These are phyloP conservation scores for Talaromyces sp. DNA, from an alignment of 2,329 filamentous ascomycete species.

Conservation along the genomic window DNA sequence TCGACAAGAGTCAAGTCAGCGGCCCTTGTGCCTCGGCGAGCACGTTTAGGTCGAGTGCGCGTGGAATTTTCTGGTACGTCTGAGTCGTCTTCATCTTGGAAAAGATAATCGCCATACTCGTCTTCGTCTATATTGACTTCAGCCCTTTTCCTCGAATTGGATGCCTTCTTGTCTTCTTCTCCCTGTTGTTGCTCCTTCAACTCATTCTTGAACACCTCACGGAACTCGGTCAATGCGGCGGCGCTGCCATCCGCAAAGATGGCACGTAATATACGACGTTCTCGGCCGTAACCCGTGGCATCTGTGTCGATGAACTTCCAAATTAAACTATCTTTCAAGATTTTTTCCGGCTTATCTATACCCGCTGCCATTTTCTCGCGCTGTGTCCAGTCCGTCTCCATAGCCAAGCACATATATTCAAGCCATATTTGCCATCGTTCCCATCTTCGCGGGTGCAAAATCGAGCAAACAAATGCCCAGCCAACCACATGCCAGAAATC, in stretches of 20 bases:
- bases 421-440: conserved; percentile 77
- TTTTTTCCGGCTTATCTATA: conserved; percentile 9
- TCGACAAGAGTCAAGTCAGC: neutral
- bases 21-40: conserved; percentile 28
- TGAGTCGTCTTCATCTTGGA: conserved; percentile 35
- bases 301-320: conserved; percentile 40
- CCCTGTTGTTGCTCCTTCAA: conserved; percentile 32
- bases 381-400: conserved; percentile 45
- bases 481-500: conserved; percentile 88
- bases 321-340: conserved; percentile 40
- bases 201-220: conserved; percentile 44
- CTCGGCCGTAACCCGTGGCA: conserved; percentile 29
- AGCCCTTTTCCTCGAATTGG: conserved; percentile 31
- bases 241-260: conserved; percentile 46
- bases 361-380: conserved; percentile 25
- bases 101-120: conserved; percentile 46
- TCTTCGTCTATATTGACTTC: conserved; percentile 46
- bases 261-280: conserved; percentile 44
- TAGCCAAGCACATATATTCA: conserved; percentile 58
- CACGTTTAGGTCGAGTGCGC: conserved; percentile 30
- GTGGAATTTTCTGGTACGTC: conserved; percentile 23
- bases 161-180: conserved; percentile 29
- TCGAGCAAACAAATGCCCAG: conserved; percentile 90
- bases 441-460: conserved; percentile 71
- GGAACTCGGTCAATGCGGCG: conserved; percentile 40